Evolutionary conservation across 495 filamentous ascomycete genomes (phyloP).

Genomic region (Filosporella fistucella): DNA sequence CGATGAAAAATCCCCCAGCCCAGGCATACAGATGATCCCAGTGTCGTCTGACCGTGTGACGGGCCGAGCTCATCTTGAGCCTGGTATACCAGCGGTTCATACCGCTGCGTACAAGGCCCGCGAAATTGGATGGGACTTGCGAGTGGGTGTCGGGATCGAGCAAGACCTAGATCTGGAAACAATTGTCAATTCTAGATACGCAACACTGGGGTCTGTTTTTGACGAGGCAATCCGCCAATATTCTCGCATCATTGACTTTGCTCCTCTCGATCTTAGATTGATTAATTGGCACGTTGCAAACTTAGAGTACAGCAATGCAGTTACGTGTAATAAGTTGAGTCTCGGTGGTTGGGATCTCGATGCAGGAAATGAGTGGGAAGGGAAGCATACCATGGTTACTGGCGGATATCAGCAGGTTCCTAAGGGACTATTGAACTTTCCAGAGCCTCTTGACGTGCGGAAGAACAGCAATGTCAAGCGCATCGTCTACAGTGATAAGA

Average conservation of each 20-base stretch:
- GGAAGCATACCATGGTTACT: constrained; percentile 84
- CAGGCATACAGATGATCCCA: constrained; percentile 42
- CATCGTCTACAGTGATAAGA: constrained; percentile 59
- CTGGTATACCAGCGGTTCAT: constrained; percentile 49
- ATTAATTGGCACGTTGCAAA: constrained; percentile 99
- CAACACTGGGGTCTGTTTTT: constrained; percentile 83
- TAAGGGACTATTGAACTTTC: constrained; percentile 70
- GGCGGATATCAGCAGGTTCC: constrained; percentile 92
- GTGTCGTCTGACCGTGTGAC: constrained; percentile 54
- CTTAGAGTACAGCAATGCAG: constrained; percentile 93
- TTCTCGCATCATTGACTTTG: constrained; percentile 74
- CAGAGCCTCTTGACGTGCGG: constrained; percentile 73
- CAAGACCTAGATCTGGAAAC: constrained; percentile 71
- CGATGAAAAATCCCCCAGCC: background rate
- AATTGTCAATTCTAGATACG: constrained; percentile 52
- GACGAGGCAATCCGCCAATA: constrained; percentile 88
- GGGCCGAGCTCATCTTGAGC: constrained; percentile 54
- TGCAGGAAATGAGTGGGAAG: constrained; percentile 95
- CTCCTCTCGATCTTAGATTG: constrained; percentile 78
- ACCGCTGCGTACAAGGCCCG: constrained; percentile 66
- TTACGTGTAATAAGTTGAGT: constrained; percentile 79
- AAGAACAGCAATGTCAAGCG: constrained; percentile 63
- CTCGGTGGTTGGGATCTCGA: constrained; percentile 95
- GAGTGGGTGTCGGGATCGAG: constrained; percentile 55
- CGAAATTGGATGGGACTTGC: constrained; percentile 76